These are phyloP conservation scores for Fusarium pseudonygamai DNA, from an alignment of 2,329 filamentous ascomycete genomes.

Conservation along the genomic window DNA sequence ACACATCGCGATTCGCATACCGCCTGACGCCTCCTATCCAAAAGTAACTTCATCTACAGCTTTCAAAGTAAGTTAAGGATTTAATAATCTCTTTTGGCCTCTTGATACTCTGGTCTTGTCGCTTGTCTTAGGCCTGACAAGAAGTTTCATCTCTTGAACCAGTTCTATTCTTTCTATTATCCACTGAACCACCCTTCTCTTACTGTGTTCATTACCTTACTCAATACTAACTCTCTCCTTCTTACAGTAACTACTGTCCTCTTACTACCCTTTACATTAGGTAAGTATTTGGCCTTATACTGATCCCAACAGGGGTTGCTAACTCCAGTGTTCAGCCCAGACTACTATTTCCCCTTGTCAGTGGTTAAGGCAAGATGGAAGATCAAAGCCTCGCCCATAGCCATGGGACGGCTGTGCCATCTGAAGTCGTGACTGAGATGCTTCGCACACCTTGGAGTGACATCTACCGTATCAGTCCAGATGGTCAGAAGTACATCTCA, in stretches of 20 bases:
- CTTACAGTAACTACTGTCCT: neutral
- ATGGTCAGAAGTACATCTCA: conserved; percentile 37
- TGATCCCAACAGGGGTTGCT: neutral
- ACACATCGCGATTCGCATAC: neutral
- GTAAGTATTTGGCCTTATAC: neutral
- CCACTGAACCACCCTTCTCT: neutral
- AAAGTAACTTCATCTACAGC: neutral
- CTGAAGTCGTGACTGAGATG: neutral
- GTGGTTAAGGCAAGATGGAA: neutral
- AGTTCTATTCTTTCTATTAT: neutral
- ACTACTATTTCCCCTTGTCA: neutral
- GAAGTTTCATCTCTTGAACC: no score
- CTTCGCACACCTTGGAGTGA: conserved; percentile 22
- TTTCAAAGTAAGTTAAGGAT: neutral
- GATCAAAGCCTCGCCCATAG: neutral
- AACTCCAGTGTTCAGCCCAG: neutral
- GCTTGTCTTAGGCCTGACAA: neutral
- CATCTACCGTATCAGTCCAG: conserved; percentile 33
- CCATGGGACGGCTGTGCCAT: neutral
- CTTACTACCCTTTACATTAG: neutral
- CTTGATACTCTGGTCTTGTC: no score
- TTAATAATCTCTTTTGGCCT: no score
- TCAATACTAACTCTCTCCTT: neutral
- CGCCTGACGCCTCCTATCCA: no score
- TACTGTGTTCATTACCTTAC: neutral